A percentile compares a stretch with the other conserved stretches of the same genome.
Evolutionary conservation across 257 asterid genomes (phyloP).

Genomic region (Handroanthus guayacan): DNA sequence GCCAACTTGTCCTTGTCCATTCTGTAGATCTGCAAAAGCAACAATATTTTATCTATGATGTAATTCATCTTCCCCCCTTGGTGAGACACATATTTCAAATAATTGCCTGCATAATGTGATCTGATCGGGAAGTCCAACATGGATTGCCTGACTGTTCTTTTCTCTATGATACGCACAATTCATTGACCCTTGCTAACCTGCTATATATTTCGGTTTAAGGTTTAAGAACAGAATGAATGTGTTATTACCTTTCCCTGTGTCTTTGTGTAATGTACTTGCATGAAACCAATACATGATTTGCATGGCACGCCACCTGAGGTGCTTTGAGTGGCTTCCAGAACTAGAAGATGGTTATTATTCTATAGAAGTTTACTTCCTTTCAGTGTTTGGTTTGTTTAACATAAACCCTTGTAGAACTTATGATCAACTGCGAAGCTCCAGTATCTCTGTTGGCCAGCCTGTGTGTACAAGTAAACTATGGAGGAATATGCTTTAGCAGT

Average conservation of each 20-base stretch:
- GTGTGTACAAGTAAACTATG: conserved; percentile 21
- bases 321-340: conserved; percentile 12
- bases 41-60: background rate
- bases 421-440: conserved; percentile 11
- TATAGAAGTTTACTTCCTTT: background rate
- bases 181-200: background rate
- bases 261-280: background rate
- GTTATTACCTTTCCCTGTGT: background rate
- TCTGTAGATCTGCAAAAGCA: background rate
- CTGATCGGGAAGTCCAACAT: background rate
- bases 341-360: background rate
- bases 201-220: background rate
- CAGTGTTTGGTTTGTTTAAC: conserved; percentile 5
- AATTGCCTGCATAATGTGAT: conserved; percentile 5
- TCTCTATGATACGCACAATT: background rate
- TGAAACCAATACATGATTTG: background rate
- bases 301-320: background rate
- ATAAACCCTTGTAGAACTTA: conserved; percentile 3
- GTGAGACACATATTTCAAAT: background rate
- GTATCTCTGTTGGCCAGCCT: conserved; percentile 12
- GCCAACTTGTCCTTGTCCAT: background rate
- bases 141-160: background rate
- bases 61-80: background rate
- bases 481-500: conserved; percentile 19
- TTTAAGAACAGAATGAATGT: conserved; percentile 4